Evolutionary conservation across 1,284 basidiomycete genomes (phyloP).

Genomic region (Lentinula novae-zelandiae): DNA sequence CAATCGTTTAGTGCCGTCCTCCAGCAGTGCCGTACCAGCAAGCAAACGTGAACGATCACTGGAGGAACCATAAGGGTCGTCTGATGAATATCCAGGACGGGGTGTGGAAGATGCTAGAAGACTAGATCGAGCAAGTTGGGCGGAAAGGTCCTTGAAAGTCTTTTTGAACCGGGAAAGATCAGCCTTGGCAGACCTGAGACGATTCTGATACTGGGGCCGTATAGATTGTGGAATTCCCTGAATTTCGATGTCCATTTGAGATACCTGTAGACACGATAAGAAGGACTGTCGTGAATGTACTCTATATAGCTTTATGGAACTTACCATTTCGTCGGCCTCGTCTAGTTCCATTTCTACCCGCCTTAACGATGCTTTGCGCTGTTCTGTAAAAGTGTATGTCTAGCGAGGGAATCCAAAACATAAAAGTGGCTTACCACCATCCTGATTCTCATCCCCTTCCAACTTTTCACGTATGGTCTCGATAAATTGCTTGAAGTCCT

Average conservation of each 20-base stretch:
- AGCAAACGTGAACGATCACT: slow-evolving; percentile 79
- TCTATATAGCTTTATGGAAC: slow-evolving; percentile 15
- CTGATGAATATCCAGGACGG: slow-evolving; percentile 48
- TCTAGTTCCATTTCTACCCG: slow-evolving; percentile 94
- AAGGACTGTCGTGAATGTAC: background rate
- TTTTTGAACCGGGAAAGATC: slow-evolving; percentile 79
- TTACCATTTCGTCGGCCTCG: slow-evolving; percentile 96
- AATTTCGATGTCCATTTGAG: slow-evolving; percentile 99
- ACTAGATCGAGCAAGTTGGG: slow-evolving; percentile 55
- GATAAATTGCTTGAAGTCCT: slow-evolving; percentile 75
- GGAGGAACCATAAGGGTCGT: slow-evolving; percentile 72
- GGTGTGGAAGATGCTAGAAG: slow-evolving; percentile 47
- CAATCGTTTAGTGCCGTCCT: slow-evolving; percentile 78
- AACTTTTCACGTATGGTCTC: slow-evolving; percentile 66
- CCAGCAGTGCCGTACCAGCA: slow-evolving; percentile 68
- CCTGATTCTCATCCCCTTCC: slow-evolving; percentile 56
- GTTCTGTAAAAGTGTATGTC: slow-evolving; percentile 48
- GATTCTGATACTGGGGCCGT: slow-evolving; percentile 67
- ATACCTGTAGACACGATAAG: slow-evolving; percentile 55
- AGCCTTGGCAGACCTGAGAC: slow-evolving; percentile 70
- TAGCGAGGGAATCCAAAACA: background rate
- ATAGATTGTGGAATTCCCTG: slow-evolving; percentile 90
- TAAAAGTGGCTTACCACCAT: slow-evolving; percentile 44
- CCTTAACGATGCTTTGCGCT: slow-evolving; percentile 78
- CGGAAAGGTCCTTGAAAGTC: slow-evolving; percentile 61